Evolutionary conservation across 345 rosid genomes (phyloP), one percentile per base, ranked within the genome.

Genomic region (Schrenkiella parvula): DNA sequence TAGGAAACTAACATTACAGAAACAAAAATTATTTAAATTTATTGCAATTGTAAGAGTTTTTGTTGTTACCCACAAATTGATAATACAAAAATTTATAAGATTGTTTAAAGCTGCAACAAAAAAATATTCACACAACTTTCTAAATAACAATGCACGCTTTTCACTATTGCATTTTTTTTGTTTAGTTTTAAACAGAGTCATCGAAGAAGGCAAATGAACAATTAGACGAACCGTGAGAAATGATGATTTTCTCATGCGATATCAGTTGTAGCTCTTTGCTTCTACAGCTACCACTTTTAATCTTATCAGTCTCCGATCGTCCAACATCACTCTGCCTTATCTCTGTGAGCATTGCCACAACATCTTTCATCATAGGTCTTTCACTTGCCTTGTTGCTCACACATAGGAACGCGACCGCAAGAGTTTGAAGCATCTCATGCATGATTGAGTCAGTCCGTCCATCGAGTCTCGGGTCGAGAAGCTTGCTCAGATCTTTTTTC

Each of bases 281-380:
- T 56, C 71, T 64, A 5, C 70, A 42, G 15, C 68, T 14, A 39
- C 44, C 59, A 73, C 11, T 26, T 64, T 65, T 73, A 0, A 46
- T 14, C 50, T 64, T 64, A 26, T 37, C 77, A 1, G 8, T 35
- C 47, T 56, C 77, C 14, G 66, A 56, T 23, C 58, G 34, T 56
- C 72, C 77, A 37, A 44, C 65, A 64, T 73, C 77, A 26, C 6
- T 1, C 1, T 88, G 87, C 11, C 84, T 85, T 22, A 93, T 87
- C 73, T 86, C 97, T 39, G 66, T 82, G 46, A 90, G 70, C 43
- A 93, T 71, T 3, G 87, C 97, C 4, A 89, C 95, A 14, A 90
- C 96, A 25, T 93, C 98, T 76, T 90, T 93, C 96, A 90, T 90
- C 13, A 88, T 76, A n/a, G 98, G 98, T 1, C 97, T 95, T 53